These are phyloP conservation scores for Plectosphaerella sp. DNA, from an alignment of 2,329 filamentous ascomycete species.

Conservation along the genomic window DNA sequence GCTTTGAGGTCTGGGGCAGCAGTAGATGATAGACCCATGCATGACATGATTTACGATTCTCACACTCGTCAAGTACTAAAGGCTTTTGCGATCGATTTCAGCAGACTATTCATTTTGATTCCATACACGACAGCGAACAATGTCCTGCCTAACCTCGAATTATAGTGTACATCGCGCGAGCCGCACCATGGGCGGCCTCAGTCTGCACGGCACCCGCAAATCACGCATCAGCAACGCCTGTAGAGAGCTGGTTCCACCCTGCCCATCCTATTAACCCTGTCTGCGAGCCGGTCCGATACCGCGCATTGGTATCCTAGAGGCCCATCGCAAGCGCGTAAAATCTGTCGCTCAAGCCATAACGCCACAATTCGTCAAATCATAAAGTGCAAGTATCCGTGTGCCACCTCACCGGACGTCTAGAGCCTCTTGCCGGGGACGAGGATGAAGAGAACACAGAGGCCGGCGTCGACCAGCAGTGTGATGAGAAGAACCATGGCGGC, in stretches of 20 bases:
- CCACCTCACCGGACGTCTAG: constrained; percentile 29
- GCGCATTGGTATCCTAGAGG: not conserved
- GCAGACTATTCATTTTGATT: not conserved
- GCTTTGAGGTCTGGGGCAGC: constrained; percentile 30
- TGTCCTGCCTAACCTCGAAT: too few species aligned
- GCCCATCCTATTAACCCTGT: not conserved
- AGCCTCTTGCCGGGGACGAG: constrained; percentile 87
- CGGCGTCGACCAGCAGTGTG: constrained; percentile 72
- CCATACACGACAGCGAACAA: too few species aligned
- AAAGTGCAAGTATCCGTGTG: constrained; percentile 1
- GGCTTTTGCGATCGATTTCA: too few species aligned
- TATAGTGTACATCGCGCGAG: too few species aligned
- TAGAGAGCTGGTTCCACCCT: not conserved
- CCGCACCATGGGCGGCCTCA: too few species aligned
- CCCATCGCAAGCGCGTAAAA: not conserved
- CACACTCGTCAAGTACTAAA: too few species aligned
- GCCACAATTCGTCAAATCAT: constrained; percentile 9
- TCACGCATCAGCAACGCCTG: not conserved
- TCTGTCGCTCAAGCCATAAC: constrained; percentile 8
- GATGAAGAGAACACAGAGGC: constrained; percentile 86
- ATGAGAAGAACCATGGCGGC: constrained; percentile 75
- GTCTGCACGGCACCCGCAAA: too few species aligned
- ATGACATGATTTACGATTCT: not conserved
- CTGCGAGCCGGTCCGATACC: not conserved
- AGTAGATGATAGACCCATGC: not conserved